Evolutionary conservation across 441 rosid genomes (phyloP).

Genomic region (Eruca vesicaria): DNA sequence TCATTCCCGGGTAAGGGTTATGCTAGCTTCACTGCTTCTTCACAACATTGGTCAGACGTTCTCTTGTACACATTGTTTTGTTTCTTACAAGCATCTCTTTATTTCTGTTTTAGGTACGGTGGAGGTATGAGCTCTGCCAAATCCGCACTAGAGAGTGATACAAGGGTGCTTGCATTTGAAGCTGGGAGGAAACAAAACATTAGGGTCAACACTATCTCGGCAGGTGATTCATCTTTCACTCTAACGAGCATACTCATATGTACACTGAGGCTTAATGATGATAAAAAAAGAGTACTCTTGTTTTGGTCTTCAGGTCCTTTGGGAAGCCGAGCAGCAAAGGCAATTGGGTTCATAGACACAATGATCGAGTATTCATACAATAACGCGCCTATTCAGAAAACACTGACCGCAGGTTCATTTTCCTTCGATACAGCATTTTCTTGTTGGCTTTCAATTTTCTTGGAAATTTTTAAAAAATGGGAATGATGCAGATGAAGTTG

Average conservation of each 20-base stretch:
- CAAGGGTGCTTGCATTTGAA: conserved; percentile 88
- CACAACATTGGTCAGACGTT: too few species aligned
- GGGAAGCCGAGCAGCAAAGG: conserved; percentile 87
- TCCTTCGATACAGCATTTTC: neutral
- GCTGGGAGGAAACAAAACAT: conserved; percentile 92
- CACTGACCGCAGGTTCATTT: conserved; percentile 73
- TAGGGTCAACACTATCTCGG: conserved; percentile 85
- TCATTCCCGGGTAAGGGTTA: conserved; percentile 81
- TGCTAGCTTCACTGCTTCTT: neutral
- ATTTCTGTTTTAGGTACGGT: conserved; percentile 65
- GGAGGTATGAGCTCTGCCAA: conserved; percentile 99
- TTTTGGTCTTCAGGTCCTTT: conserved; percentile 60
- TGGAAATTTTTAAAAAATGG: neutral
- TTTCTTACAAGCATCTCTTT: conserved; percentile 18
- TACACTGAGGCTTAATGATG: neutral
- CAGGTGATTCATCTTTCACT: conserved; percentile 23
- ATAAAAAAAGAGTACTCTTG: neutral
- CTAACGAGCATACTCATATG: neutral
- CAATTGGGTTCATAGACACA: conserved; percentile 82
- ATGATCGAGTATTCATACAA: conserved; percentile 80
- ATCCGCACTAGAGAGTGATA: conserved; percentile 97
- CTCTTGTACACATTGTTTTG: neutral
- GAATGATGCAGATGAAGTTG: conserved; percentile 77
- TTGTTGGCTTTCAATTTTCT: neutral
- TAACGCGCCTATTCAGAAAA: conserved; percentile 82